Evolutionary conservation across 2,329 filamentous ascomycete species (phyloP).

Genomic region (Elsinoe australis): DNA sequence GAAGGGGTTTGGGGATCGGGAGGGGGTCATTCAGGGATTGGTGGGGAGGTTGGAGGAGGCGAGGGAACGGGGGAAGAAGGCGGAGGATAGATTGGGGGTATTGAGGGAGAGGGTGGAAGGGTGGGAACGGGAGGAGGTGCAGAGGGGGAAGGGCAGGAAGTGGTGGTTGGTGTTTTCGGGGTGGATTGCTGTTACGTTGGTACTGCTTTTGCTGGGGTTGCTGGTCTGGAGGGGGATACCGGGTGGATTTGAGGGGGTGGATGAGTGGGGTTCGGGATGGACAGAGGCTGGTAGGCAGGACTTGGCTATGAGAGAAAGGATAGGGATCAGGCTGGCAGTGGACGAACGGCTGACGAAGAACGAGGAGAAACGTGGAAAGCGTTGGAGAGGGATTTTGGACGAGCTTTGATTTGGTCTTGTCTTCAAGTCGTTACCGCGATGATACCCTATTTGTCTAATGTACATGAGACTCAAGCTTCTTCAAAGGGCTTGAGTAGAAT

Average conservation of each 20-base stretch:
- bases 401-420: constrained; percentile 15
- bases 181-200: constrained; percentile 3
- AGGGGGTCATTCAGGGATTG: constrained; percentile 54
- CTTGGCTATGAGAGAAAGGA: constrained; percentile 5
- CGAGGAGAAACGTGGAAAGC: constrained; percentile 15
- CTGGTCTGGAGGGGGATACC: constrained; percentile 16
- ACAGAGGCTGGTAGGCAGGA: not conserved
- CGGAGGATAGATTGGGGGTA: constrained; percentile 57
- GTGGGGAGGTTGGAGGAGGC: constrained; percentile 55
- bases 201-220: constrained; percentile 10
- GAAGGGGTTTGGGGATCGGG: constrained; percentile 57
- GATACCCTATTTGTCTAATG: not conserved
- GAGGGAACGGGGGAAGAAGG: constrained; percentile 50
- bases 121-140: constrained; percentile 61
- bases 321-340: constrained; percentile 18
- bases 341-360: not conserved
- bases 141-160: constrained; percentile 52
- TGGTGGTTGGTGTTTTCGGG: constrained; percentile 10
- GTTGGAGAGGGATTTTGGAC: constrained; percentile 19
- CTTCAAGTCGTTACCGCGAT: too few species aligned
- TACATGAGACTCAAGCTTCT: too few species aligned
- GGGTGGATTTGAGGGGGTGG: constrained; percentile 12
- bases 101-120: constrained; percentile 58
- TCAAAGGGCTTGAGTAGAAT: too few species aligned
- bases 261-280: constrained; percentile 15